Evolutionary conservation across 2,329 filamentous ascomycete genomes (phyloP), one percentile per base, ranked within the genome.

Genomic region (Aspergillus sp.): DNA sequence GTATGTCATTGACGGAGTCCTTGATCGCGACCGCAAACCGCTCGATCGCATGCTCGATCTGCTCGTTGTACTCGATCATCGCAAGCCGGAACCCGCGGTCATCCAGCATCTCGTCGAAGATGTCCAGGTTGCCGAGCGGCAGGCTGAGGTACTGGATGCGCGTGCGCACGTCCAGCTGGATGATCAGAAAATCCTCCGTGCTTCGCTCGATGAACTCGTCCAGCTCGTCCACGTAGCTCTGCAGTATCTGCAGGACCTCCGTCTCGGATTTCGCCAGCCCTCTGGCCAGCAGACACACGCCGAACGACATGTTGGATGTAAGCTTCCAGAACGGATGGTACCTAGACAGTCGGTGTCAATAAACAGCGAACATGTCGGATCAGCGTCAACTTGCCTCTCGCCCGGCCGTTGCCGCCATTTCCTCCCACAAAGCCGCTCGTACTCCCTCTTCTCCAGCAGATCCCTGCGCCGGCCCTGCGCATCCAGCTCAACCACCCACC

Each of bases 311-410:
- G 60, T 96, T 89, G 11, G 89, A 80, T 53, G 93, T 75, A 30
- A 95, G 74, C 63, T 95, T 95, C 68, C 81, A 80, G 38, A 96
- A 67, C 42, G 93, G 86, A 53, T 96, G 91, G 52, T 86, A 81
- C 49, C 76, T 74, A 54, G 11, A 32, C 14, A n/a, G 7, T 13
- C 8, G 8, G 8, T 7, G 14, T 27, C 4, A 26, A 22, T 41
- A 16, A 38, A 30, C 29, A 20, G 24, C 24, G 8, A 4, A 27
- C 13, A 15, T 12, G 11, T 8, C 15, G 14, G 10, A 17, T 19
- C 24, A 10, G 15, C 14, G 17, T 32, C 11, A 24, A 15, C 47
- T 50, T 42, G 49, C 57, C 48, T 53, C 48, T 91, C 84, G 26
- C 77, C 78, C 0, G 78, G 72, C 33, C 79, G 76, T 55, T 82